Evolutionary conservation across 768 basidiomycete species (phyloP), one percentile per base, ranked within the genome.

Genomic region (Auriscalpium orientale): DNA sequence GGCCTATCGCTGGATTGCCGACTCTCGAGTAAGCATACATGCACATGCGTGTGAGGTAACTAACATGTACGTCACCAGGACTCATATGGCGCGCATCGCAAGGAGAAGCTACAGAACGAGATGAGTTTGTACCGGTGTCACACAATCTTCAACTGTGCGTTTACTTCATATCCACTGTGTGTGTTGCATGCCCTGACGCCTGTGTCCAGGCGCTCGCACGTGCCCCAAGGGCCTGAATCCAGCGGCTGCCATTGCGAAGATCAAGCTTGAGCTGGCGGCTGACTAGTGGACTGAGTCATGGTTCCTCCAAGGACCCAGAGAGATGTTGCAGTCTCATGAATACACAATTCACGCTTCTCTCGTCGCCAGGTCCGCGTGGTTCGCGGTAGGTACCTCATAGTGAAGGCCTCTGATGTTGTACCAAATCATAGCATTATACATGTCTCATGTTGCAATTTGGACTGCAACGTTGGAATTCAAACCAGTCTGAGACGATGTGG

Each of bases 171-270:
- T 9, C 13, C 56, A 13, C 58, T 86, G 21, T 15, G 3, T 13
- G 11, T 11, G 4, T 7, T 20, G 20, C 3, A 11, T 40, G 4
- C 43, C 3, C 38, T 53, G 8, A 53, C 43, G 12, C 22, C n/a
- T 44, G 47, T 15, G 44, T 8, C n/a, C 34, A 61, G 89, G 91
- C 71, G 83, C 94, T 50, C 86, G 90, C 55, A 97, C 95, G n/a
- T 98, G 94, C 74, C 93, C 94, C 55, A 97, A 97, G 81, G 93
- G 94, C 54, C 81, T 95, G 62, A 95, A 95, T 75, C 93, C 92
- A 4, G 93, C 91, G 3, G 80, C 80, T 53, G 94, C 94, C 13
- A 95, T 98, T 66, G 89, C 91, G 16, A 85, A 89, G 76, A 91
- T 98, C 75, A 95, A 95, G 78, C 77, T 93, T 49, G 89, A 93